phyloP scores from a whole-genome alignment of 1,284 basidiomycete genomes.

The Apiotrichum sp. region DNA sequence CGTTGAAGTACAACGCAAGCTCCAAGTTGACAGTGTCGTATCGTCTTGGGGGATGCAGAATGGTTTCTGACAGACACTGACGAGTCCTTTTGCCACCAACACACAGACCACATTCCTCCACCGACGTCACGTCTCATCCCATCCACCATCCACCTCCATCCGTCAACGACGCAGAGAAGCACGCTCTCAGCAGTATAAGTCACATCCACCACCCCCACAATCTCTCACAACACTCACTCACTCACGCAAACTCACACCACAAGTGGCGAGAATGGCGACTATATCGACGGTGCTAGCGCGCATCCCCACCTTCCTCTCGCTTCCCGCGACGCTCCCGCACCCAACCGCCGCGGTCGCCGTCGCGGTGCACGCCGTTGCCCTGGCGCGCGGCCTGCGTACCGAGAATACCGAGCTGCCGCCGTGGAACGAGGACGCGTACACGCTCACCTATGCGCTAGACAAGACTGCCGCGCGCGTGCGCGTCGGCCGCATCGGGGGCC shows the following conservation, averaged over 20 bases:
- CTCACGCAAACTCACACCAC: background rate
- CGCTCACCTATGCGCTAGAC: constrained; percentile 46
- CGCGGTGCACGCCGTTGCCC: constrained; percentile 48
- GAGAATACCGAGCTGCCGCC: constrained; percentile 4
- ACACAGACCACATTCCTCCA: no score
- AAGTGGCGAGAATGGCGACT: constrained; percentile 21
- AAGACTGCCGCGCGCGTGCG: constrained; percentile 47
- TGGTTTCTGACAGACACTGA: no score
- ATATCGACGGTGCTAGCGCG: constrained; percentile 19
- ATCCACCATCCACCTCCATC: no score
- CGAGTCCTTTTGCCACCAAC: no score
- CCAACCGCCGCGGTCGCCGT: constrained; percentile 45
- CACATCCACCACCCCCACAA: no score
- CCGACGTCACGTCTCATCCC: no score
- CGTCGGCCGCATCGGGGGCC: constrained; percentile 45
- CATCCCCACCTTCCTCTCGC: constrained; percentile 27
- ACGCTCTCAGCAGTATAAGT: background rate
- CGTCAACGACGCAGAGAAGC: background rate
- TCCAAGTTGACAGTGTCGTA: no score
- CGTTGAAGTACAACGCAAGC: no score
- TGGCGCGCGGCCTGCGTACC: constrained; percentile 45
- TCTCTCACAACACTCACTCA: background rate
- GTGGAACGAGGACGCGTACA: constrained; percentile 35
- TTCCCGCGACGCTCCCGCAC: constrained; percentile 27
- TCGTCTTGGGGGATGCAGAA: no score